phyloP scores from a whole-genome alignment of 106 monocot genomes.

The Alisma plantagoaquatica region DNA sequence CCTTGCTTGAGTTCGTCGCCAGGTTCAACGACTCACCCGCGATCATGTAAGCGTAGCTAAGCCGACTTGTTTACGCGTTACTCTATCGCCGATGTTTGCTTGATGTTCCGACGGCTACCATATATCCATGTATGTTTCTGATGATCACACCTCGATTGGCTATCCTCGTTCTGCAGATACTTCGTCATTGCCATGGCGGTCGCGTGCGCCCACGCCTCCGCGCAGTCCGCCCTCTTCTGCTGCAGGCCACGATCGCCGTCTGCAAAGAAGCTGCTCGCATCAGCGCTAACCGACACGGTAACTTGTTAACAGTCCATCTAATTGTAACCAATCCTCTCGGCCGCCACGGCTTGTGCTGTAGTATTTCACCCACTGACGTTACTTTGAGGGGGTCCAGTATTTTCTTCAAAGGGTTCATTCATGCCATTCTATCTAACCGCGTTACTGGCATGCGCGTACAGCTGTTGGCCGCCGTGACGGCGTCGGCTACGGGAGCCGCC shows the following conservation, averaged over 20 bases:
- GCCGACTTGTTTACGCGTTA: no score
- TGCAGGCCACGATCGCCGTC: neutral
- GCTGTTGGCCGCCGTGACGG: conserved; percentile 42
- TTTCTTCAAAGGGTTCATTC: no score
- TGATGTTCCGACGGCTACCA: no score
- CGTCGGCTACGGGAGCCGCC: conserved; percentile 57
- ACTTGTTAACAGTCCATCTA: no score
- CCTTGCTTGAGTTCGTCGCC: neutral
- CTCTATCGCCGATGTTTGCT: no score
- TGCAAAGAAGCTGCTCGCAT: neutral
- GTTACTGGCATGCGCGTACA: neutral
- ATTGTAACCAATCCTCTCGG: no score
- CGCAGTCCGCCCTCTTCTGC: neutral
- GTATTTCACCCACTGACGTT: no score
- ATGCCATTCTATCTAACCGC: neutral
- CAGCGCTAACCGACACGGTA: conserved; percentile 9
- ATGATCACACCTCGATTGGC: no score
- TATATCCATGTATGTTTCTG: no score
- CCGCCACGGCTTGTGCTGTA: no score
- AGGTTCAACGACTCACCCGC: conserved; percentile 12
- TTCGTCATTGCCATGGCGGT: conserved; percentile 4
- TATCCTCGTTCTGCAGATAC: conserved; percentile 13
- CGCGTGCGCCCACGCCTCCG: conserved; percentile 1
- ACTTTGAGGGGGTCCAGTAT: no score
- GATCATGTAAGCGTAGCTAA: conserved; percentile 10